Evolutionary conservation across 2,329 filamentous ascomycete species (phyloP), one percentile per base, ranked within the genome.

Genomic region (Nemania diffusa): DNA sequence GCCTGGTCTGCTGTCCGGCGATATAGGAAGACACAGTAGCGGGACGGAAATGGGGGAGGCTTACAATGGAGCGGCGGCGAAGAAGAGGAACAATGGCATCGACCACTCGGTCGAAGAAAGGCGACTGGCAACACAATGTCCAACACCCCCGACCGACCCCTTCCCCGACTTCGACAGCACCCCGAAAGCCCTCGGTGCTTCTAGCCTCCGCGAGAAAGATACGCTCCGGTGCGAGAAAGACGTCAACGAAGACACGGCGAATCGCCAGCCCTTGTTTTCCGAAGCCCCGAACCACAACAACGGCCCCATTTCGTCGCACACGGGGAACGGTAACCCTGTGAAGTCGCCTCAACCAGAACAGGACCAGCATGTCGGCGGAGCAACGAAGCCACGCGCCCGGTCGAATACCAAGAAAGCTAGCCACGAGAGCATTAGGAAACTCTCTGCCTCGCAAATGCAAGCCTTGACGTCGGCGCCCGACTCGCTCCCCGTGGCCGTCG

Each of bases 381-480:
- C 26, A 3, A 40, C 67, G 55, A 73, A 72, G 57, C 64, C 72
- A 32, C 71, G 72, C 46, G 65, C 73, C 13, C 68, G 66, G 62
- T 77, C 74, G 5, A 57, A 50, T 24, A 64, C 64, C 6, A 77
- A 73, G 56, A 74, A 72, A 29, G 57, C 69, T 34, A 73, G 73
- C 34, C 66, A 70, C 37, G 84, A 83, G 67, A 82, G 79, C 55
- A 78, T 88, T 53, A 82, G 85, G 62, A 84, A 86, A 42, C 80
- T 90, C 27, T 88, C 87, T 0, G 85, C 85, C 7, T 84, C 82
- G 42, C 85, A 88, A 72, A 88, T 90, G 74, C 84, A 87, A 60
- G 84, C 87, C 66, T 78, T 90, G 65, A 84, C 85, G 15, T 84
- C 82, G 29, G 82, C 85, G 1, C 86, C 87, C 5, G 85, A 88